A percentile compares a stretch with the other conserved stretches of the same genome.
Evolutionary conservation across 768 basidiomycete genomes (phyloP).

Genomic region (Vararia minispora): DNA sequence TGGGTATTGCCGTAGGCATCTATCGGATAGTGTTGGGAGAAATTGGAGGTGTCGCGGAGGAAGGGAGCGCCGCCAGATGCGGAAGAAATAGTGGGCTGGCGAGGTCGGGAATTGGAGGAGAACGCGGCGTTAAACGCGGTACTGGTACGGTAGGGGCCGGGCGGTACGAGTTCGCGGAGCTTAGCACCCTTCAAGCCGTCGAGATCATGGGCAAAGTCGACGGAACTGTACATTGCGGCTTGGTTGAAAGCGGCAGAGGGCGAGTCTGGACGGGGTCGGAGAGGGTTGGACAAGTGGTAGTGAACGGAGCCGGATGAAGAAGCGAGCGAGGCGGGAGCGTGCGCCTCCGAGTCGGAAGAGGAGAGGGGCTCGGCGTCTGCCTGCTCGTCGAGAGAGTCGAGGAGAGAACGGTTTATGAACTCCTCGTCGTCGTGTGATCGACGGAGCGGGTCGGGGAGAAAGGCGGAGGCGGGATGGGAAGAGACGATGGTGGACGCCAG

Average conservation of each 20-base stretch:
- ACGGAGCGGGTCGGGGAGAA: slow-evolving; percentile 17
- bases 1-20: slow-evolving; percentile 12
- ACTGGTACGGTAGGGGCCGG: slow-evolving; percentile 14
- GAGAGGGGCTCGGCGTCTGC: slow-evolving; percentile 66
- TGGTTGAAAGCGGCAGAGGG: slow-evolving; percentile 24
- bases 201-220: slow-evolving; percentile 6
- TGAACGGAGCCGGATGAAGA: slow-evolving; percentile 41
- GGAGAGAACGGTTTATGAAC: slow-evolving; percentile 74
- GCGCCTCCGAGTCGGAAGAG: slow-evolving; percentile 40
- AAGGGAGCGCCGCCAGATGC: slow-evolving; percentile 4
- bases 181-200: slow-evolving; percentile 13
- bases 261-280: slow-evolving; percentile 42
- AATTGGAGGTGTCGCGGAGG: slow-evolving; percentile 16
- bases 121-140: slow-evolving; percentile 14
- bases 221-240: slow-evolving; percentile 14
- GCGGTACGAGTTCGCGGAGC: slow-evolving; percentile 12
- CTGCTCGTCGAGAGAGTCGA: slow-evolving; percentile 76
- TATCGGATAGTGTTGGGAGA: slow-evolving; percentile 12
- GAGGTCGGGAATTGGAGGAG: slow-evolving; percentile 9
- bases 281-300: slow-evolving; percentile 39
- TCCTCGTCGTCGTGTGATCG: slow-evolving; percentile 49
- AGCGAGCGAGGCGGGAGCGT: slow-evolving; percentile 32
- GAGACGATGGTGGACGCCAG: slow-evolving; percentile 24
- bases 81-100: slow-evolving; percentile 11
- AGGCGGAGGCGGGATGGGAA: slow-evolving; percentile 18